A percentile compares a stretch with the other conserved stretches of the same genome.
Conservation (phyloP, 2,329 filamentous ascomycete genomes). For the Septoria linicola region DNA sequence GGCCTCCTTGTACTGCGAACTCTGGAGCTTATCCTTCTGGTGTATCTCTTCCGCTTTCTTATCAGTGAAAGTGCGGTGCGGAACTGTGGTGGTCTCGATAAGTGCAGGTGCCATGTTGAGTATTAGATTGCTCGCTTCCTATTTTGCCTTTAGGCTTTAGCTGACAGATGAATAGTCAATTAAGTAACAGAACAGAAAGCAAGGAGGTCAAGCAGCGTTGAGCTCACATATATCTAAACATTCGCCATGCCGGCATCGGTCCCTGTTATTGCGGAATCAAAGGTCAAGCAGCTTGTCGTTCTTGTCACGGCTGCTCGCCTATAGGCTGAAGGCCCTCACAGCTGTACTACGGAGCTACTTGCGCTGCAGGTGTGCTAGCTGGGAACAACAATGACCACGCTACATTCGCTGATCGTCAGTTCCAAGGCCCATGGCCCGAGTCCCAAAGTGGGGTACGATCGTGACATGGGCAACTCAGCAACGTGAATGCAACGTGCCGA, state of each 20-base stretch:
- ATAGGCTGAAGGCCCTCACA: slow-evolving; percentile 10
- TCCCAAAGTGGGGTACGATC: neutral
- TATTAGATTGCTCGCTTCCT: neutral
- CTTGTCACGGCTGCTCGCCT: slow-evolving; percentile 20
- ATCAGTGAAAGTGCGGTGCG: slow-evolving; percentile 26
- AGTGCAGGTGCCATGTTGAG: slow-evolving; percentile 46
- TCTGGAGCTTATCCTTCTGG: slow-evolving; percentile 31
- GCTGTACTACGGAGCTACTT: neutral
- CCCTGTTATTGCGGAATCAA: slow-evolving; percentile 12
- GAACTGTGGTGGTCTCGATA: slow-evolving; percentile 36
- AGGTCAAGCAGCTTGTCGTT: slow-evolving; percentile 16
- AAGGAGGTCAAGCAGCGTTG: slow-evolving; percentile 2
- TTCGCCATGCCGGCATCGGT: slow-evolving; percentile 28
- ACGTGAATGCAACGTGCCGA: slow-evolving; percentile 18
- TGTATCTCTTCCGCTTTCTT: slow-evolving; percentile 28
- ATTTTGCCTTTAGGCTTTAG: neutral
- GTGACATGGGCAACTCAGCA: slow-evolving; percentile 1
- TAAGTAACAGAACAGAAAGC: neutral
- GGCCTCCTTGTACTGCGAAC: slow-evolving; percentile 43
- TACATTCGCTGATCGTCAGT: slow-evolving; percentile 6
- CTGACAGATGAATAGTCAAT: neutral
- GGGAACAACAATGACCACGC: neutral
- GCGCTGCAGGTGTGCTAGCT: neutral
- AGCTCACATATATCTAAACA: slow-evolving; percentile 19
- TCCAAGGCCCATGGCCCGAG: neutral